Evolutionary conservation across 176 grass and related monocot genomes (phyloP).

Genomic region (Carex scoparia): DNA sequence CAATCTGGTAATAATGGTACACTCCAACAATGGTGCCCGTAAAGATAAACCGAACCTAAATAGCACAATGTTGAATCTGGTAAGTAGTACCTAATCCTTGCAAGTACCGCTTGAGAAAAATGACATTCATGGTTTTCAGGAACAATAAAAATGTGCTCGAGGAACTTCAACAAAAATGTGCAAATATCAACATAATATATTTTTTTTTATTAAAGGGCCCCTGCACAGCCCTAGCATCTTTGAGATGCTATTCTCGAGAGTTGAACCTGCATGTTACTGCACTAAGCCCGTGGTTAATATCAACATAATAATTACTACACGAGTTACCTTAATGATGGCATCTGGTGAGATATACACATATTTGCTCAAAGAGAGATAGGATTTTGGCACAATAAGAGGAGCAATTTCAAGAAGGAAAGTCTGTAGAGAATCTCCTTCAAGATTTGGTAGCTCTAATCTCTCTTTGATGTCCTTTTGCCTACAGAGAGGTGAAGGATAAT

Average conservation of each 20-base stretch:
- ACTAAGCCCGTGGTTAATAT: too few relatives aligned
- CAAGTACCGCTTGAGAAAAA: neutral
- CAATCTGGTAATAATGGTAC: neutral
- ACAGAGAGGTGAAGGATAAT: slow-evolving; percentile 30
- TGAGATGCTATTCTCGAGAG: too few relatives aligned
- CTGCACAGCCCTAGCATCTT: too few relatives aligned
- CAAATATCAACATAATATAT: neutral
- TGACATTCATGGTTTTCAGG: neutral
- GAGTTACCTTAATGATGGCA: slow-evolving; percentile 61
- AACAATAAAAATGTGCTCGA: neutral
- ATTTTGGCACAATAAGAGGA: slow-evolving; percentile 58
- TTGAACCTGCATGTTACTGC: too few relatives aligned
- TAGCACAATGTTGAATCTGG: neutral
- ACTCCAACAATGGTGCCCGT: neutral
- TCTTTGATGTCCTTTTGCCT: slow-evolving; percentile 68
- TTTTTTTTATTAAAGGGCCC: too few relatives aligned
- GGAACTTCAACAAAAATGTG: neutral
- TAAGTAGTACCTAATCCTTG: neutral
- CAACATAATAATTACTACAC: neutral
- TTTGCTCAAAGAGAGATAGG: slow-evolving; percentile 43
- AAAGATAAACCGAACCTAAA: neutral
- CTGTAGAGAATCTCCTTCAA: slow-evolving; percentile 47
- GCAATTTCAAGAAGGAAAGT: slow-evolving; percentile 46
- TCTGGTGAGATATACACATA: slow-evolving; percentile 56
- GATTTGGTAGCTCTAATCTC: slow-evolving; percentile 55